A percentile compares a stretch with the other conserved stretches of the same genome.
These are phyloP conservation scores for Kalanchoe fedtschenkoi DNA, from an alignment of 164 flowering plant genomes.

Conservation along the genomic window DNA sequence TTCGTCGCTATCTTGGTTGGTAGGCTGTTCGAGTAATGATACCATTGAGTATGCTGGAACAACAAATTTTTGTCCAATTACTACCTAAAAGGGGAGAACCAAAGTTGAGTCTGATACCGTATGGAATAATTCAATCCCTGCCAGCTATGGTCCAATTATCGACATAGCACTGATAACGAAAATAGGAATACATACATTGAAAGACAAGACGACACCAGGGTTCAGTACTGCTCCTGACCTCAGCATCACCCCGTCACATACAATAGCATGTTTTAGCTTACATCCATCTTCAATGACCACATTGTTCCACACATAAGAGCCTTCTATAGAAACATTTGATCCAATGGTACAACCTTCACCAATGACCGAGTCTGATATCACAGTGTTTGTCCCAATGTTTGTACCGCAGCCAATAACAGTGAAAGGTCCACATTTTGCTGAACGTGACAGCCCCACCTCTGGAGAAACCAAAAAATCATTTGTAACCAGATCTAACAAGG, in stretches of 20 bases:
- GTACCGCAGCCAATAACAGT: constrained; percentile 68
- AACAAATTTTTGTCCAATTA: constrained; percentile 56
- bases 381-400: constrained; percentile 50
- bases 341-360: constrained; percentile 82
- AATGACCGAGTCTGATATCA: constrained; percentile 65
- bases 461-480: constrained; percentile 12
- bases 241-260: constrained; percentile 76
- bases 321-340: constrained; percentile 74
- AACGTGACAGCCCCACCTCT: constrained; percentile 58
- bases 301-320: constrained; percentile 85
- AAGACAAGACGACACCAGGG: constrained; percentile 83
- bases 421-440: constrained; percentile 70
- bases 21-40: constrained; percentile 74
- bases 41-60: constrained; percentile 93
- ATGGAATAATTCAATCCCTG: not conserved
- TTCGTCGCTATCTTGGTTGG: constrained; percentile 83
- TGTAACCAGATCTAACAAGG: not conserved
- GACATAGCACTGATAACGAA: not conserved
- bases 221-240: constrained; percentile 68
- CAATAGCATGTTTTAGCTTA: constrained; percentile 61
- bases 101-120: not conserved
- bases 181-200: constrained; percentile 45
- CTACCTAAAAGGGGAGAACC: constrained; percentile 38
- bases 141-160: not conserved
- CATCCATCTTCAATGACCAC: constrained; percentile 87